phyloP scores from a whole-genome alignment of 176 grass and related monocot species.

The Triticum monococcum region DNA sequence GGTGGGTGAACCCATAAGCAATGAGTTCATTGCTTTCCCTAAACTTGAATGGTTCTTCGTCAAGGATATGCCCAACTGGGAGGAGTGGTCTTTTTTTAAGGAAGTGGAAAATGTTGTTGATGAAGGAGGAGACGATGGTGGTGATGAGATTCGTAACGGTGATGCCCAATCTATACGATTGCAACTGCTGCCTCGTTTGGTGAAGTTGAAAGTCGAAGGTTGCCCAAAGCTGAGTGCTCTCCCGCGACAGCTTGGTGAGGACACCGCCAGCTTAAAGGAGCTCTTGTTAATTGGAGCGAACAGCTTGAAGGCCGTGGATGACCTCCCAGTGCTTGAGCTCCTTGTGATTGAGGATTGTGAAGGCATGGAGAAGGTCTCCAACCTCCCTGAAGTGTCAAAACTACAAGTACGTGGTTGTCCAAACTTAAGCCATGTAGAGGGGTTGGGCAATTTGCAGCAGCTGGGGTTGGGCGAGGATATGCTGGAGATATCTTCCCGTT shows the following conservation, averaged over 20 bases:
- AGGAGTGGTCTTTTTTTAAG: conserved; percentile 32
- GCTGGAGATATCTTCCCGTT: too few relatives aligned
- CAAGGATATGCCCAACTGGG: background rate
- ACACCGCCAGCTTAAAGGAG: background rate
- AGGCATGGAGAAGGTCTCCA: conserved; percentile 7
- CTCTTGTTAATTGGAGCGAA: background rate
- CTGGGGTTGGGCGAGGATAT: background rate
- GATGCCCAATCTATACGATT: background rate
- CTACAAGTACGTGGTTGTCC: background rate
- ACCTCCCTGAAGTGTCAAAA: background rate
- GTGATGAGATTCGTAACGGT: background rate
- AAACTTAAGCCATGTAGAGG: background rate
- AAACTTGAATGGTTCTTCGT: background rate
- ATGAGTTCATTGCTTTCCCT: background rate
- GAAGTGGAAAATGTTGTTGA: background rate
- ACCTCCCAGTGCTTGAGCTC: background rate
- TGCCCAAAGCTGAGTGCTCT: conserved; percentile 36
- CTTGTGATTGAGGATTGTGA: background rate
- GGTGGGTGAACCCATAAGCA: background rate
- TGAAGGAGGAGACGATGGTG: background rate
- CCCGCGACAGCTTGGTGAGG: background rate
- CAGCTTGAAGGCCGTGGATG: conserved; percentile 12
- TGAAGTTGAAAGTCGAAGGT: background rate
- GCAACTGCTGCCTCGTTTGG: conserved; percentile 13
- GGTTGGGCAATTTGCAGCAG: background rate